These are phyloP conservation scores for Trichosporon sp. DNA, from an alignment of 1,284 basidiomycete species.

Conservation along the genomic window DNA sequence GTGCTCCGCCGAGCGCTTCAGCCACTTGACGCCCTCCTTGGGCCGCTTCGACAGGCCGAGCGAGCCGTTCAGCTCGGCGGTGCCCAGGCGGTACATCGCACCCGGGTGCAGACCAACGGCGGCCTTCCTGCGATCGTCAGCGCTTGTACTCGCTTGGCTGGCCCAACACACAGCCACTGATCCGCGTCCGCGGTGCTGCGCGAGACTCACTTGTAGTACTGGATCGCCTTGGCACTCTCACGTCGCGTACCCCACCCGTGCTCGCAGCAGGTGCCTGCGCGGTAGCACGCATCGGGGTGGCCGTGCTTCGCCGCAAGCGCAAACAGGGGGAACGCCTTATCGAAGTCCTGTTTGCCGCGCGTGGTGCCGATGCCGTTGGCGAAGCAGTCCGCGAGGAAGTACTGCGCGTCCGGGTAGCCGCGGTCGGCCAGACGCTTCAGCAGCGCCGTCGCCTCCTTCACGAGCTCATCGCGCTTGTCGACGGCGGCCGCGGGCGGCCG, in stretches of 20 bases:
- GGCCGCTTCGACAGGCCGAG: slow-evolving; percentile 79
- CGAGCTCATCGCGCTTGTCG: slow-evolving; percentile 81
- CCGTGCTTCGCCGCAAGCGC: slow-evolving; percentile 95
- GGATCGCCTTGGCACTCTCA: slow-evolving; percentile 84
- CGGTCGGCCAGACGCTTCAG: slow-evolving; percentile 88
- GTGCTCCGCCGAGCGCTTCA: slow-evolving; percentile 92
- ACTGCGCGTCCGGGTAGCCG: slow-evolving; percentile 90
- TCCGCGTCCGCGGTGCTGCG: neutral
- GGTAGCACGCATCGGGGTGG: slow-evolving; percentile 93
- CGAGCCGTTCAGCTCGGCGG: slow-evolving; percentile 94
- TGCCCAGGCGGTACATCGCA: slow-evolving; percentile 93
- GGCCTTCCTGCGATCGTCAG: slow-evolving; percentile 62
- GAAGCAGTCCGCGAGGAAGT: slow-evolving; percentile 96
- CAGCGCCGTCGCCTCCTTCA: slow-evolving; percentile 77
- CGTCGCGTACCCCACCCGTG: slow-evolving; percentile 97
- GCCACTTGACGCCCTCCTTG: slow-evolving; percentile 96
- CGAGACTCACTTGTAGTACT: slow-evolving; percentile 66
- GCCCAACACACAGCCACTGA: neutral
- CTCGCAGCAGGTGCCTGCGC: slow-evolving; percentile 95
- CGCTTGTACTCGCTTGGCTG: neutral
- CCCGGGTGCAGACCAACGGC: slow-evolving; percentile 86
- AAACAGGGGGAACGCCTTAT: slow-evolving; percentile 92
- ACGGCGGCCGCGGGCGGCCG: slow-evolving; percentile 65
- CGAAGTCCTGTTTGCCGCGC: slow-evolving; percentile 88
- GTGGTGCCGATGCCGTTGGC: slow-evolving; percentile 92